A percentile compares a stretch with the other conserved stretches of the same genome.
Evolutionary conservation across 805 yeast species (phyloP).

Genomic region (Barnettozyma californica): DNA sequence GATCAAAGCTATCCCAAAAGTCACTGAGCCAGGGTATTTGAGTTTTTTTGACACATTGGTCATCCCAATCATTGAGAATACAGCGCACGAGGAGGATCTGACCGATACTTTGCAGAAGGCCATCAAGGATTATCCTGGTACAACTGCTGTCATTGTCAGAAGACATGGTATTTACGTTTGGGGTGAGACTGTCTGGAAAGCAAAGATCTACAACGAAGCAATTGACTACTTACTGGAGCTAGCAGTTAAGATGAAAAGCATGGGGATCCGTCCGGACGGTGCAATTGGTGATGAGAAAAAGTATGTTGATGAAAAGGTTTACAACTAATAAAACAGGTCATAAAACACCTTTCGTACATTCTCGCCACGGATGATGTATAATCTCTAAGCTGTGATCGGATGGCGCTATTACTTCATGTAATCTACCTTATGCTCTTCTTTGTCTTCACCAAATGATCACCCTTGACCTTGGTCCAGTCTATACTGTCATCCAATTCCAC

Average conservation of each 20-base stretch:
- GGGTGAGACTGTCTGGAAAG: conserved; percentile 91
- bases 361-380: neutral
- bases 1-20: conserved; percentile 79
- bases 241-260: conserved; percentile 74
- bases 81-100: conserved; percentile 83
- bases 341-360: neutral
- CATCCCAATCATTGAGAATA: conserved; percentile 89
- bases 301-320: conserved; percentile 19
- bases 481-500: conserved; percentile 34
- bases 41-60: conserved; percentile 67
- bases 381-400: too few species aligned
- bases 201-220: conserved; percentile 89
- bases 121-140: conserved; percentile 62
- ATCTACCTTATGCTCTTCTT: conserved; percentile 21
- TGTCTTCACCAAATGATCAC: conserved; percentile 23
- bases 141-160: conserved; percentile 85
- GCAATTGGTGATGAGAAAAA: conserved; percentile 30
- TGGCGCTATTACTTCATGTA: too few species aligned
- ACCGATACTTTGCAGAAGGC: conserved; percentile 60
- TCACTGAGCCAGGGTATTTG: conserved; percentile 50
- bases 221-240: conserved; percentile 83
- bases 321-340: conserved; percentile 13
- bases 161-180: conserved; percentile 96
- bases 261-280: conserved; percentile 52
- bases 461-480: conserved; percentile 29